Evolutionary conservation across 306 rosid species (phyloP).

Genomic region (Abrus precatorius): DNA sequence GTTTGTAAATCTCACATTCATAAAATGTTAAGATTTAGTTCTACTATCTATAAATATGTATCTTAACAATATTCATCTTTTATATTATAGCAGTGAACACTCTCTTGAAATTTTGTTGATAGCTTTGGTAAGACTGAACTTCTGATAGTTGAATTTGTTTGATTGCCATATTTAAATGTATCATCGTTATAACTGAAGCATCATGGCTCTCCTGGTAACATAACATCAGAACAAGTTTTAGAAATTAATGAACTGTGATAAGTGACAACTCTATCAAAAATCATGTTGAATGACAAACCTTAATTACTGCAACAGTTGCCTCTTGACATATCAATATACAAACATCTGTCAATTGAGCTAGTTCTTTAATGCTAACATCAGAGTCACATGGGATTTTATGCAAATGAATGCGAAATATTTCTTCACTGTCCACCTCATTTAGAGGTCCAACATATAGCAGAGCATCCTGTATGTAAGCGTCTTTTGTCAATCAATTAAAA

Average conservation of each 20-base stretch:
- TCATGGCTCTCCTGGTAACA: slow-evolving; percentile 68
- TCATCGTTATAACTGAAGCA: slow-evolving; percentile 74
- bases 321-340: slow-evolving; percentile 82
- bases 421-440: slow-evolving; percentile 77
- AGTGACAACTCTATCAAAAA: slow-evolving; percentile 24
- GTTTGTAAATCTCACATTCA: neutral
- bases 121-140: slow-evolving; percentile 69
- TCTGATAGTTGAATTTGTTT: slow-evolving; percentile 71
- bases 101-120: slow-evolving; percentile 77
- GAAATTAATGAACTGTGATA: slow-evolving; percentile 30
- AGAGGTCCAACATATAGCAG: slow-evolving; percentile 92
- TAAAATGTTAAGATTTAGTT: too few relatives aligned
- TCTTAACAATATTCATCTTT: slow-evolving; percentile 38
- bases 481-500: slow-evolving; percentile 30
- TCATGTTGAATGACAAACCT: slow-evolving; percentile 64
- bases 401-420: slow-evolving; percentile 84
- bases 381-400: slow-evolving; percentile 72
- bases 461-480: slow-evolving; percentile 70
- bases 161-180: slow-evolving; percentile 75
- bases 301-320: slow-evolving; percentile 82
- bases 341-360: slow-evolving; percentile 72
- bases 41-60: too few relatives aligned
- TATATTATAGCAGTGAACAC: slow-evolving; percentile 58
- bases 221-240: slow-evolving; percentile 35
- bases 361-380: slow-evolving; percentile 69